Conservation (phyloP, 73 alveolate genomes). For the Durusdinium trenchii region DNA sequence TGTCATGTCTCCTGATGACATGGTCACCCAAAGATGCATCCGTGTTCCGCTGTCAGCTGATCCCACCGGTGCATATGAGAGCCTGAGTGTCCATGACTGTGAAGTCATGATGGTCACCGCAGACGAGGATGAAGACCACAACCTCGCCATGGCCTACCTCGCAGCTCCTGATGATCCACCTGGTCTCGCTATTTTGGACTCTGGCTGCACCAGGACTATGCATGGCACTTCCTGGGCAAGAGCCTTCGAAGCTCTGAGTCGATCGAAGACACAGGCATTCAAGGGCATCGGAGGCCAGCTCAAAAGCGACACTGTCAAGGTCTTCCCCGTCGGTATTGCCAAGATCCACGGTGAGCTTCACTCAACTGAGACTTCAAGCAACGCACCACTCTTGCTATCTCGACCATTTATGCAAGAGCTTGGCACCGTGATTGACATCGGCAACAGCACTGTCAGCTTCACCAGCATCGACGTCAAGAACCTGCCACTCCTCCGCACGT, state of each 20-base stretch:
- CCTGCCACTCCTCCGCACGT: neutral
- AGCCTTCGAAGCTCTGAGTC: neutral
- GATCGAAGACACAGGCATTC: neutral
- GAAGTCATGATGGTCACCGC: conserved; percentile 57
- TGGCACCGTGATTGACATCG: conserved; percentile 12
- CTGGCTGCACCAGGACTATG: conserved; percentile 29
- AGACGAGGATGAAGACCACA: neutral
- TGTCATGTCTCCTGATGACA: neutral
- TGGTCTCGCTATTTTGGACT: conserved; percentile 8
- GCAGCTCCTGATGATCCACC: neutral
- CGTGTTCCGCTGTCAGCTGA: neutral
- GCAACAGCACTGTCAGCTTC: neutral
- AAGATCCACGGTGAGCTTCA: conserved; percentile 11
- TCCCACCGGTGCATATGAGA: neutral
- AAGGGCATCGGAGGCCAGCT: conserved; percentile 25
- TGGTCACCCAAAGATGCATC: neutral
- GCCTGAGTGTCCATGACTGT: neutral
- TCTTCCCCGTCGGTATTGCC: neutral
- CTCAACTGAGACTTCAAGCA: neutral
- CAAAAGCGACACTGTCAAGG: conserved; percentile 16
- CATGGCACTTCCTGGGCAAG: neutral
- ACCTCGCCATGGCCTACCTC: neutral
- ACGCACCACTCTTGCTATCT: neutral
- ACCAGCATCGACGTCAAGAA: neutral
- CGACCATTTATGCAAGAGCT: conserved; percentile 50